Percentiles rank a stretch among this genome's conserved stretches.
These are phyloP conservation scores for Fusarium sp. DNA, from an alignment of 2,329 filamentous ascomycete species.

Conservation along the genomic window DNA sequence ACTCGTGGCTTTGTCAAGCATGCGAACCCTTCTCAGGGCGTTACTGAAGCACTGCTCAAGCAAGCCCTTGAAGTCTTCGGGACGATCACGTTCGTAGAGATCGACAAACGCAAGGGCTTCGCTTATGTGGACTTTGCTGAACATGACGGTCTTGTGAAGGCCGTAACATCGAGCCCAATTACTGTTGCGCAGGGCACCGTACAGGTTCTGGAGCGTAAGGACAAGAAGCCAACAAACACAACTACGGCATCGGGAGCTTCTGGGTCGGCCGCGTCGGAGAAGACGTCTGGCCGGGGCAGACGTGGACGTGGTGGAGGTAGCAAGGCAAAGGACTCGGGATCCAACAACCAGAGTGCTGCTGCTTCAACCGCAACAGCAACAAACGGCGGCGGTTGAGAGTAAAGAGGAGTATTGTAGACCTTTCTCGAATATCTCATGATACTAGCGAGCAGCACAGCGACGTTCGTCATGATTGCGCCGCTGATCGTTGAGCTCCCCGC, in stretches of 20 bases:
- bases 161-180: conserved; percentile 86
- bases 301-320: conserved; percentile 53
- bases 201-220: conserved; percentile 87
- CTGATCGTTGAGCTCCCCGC: conserved; percentile 12
- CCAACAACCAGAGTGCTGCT: conserved; percentile 24
- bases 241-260: conserved; percentile 33
- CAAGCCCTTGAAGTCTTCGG: conserved; percentile 83
- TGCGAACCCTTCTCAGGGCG: conserved; percentile 90
- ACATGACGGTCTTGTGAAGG: conserved; percentile 80
- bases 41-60: conserved; percentile 86
- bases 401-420: conserved; percentile 4
- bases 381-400: conserved; percentile 41
- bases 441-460: conserved; percentile 24
- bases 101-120: conserved; percentile 95
- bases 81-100: conserved; percentile 83
- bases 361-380: conserved; percentile 11
- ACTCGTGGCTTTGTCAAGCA: conserved; percentile 85
- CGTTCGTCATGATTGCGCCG: conserved; percentile 25
- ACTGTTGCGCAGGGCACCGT: conserved; percentile 88
- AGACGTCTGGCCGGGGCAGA: conserved; percentile 51
- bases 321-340: conserved; percentile 45
- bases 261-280: conserved; percentile 46
- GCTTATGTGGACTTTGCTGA: conserved; percentile 92
- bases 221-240: conserved; percentile 61
- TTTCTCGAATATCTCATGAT: conserved; percentile 35